Evolutionary conservation across 805 yeast species (phyloP).

Genomic region (Teunomyces kruisii): DNA sequence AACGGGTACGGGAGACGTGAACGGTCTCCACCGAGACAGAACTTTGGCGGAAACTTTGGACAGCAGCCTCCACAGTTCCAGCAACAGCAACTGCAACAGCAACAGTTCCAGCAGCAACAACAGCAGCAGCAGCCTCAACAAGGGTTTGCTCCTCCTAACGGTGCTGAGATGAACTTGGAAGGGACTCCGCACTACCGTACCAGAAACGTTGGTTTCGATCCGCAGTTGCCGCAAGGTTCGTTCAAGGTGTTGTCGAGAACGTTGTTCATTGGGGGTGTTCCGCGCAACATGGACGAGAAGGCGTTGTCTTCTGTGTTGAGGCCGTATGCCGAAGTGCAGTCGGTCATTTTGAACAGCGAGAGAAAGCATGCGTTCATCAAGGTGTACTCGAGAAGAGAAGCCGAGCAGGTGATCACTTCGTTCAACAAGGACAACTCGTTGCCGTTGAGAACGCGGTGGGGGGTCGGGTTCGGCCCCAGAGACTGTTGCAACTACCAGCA

Average conservation of each 20-base stretch:
- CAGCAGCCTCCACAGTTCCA: background rate
- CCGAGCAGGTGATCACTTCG: slow-evolving; percentile 73
- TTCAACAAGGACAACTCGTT: slow-evolving; percentile 67
- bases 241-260: slow-evolving; percentile 88
- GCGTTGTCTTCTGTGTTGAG: slow-evolving; percentile 68
- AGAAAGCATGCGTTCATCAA: slow-evolving; percentile 96
- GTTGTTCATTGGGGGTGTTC: slow-evolving; percentile 91
- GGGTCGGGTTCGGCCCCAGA: slow-evolving; percentile 98
- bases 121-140: slow-evolving; percentile 10
- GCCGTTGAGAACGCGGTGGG: slow-evolving; percentile 90
- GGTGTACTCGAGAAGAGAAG: slow-evolving; percentile 88
- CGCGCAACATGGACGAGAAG: slow-evolving; percentile 73
- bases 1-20: slow-evolving; percentile 20
- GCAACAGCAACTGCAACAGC: slow-evolving; percentile 11
- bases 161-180: slow-evolving; percentile 64
- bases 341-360: slow-evolving; percentile 81
- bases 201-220: slow-evolving; percentile 70
- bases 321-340: slow-evolving; percentile 90
- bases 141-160: slow-evolving; percentile 5
- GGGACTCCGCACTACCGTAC: slow-evolving; percentile 76
- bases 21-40: slow-evolving; percentile 28
- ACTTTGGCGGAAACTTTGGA: slow-evolving; percentile 7
- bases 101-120: slow-evolving; percentile 12
- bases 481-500: slow-evolving; percentile 95
- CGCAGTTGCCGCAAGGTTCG: slow-evolving; percentile 69